Base-by-base conservation (phyloP, 2,329 filamentous ascomycete genomes). In the Alternaria brassicicola region DNA sequence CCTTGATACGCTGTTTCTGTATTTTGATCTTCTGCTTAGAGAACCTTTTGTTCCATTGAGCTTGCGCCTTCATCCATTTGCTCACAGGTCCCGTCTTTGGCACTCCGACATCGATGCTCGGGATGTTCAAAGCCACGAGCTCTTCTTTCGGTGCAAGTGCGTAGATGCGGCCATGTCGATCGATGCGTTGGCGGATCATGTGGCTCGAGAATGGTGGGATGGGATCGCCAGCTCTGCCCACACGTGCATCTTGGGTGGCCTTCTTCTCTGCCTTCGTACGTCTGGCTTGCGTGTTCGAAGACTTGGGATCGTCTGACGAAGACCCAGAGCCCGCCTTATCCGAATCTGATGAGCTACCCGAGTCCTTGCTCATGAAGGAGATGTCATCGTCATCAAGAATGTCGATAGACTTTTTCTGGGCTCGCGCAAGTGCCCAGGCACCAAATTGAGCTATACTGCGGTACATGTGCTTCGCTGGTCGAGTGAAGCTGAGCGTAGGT, bases 401-500 rank as follows among this genome's bases (percentile, higher is more conserved):
- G 17, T 95, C 90, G 53, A 97, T 93, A 1, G 87, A 86, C 1
- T 85, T 86, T 59, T 92, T 85, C 72, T 97, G 93, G 0, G 93
- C 92, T 64, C 89, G 84, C 1, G 93, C 92, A 21, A 97, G 83
- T 0, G 90, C 90, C 93, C 93, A 98, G 0, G 93, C 92, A 2
- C 93, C 90, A 71, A 99, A 98, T 67, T 97, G 94, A 0, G 95
- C 91, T 51, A 97, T 88, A 1, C 92, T 91, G 46, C 94, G 86
- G 75, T 92, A 98, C 93, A 98, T 97, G 78, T 90, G 91, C 76
- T 98, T 98, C 43, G 94, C 95, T 0, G 95, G 95, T n/a, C 89
- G 86, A 0, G 94, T 98, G 75, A 97, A 98, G 69, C 92, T 96
- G n/a, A 98, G 83, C 0, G 93, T 97, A 1, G 94, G 92, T 0